Evolutionary conservation across 257 asterid species (phyloP).

Genomic region (Solanum clarkiae): DNA sequence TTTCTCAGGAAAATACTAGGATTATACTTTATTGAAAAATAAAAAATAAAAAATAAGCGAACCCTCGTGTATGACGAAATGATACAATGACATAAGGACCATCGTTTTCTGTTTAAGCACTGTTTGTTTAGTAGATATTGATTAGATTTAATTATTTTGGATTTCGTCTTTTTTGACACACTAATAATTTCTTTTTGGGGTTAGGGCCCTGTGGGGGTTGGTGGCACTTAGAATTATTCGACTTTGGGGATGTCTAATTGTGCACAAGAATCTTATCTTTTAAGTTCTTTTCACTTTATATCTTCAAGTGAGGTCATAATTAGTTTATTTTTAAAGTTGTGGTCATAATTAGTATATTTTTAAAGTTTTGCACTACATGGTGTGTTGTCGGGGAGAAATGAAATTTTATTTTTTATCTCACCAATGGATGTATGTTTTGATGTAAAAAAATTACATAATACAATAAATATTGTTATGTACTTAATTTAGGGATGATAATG

Average conservation of each 20-base stretch:
- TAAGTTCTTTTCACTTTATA: background rate
- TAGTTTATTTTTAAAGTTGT: background rate
- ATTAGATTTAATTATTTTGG: background rate
- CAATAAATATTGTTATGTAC: no score
- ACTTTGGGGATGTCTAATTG: background rate
- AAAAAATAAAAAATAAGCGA: background rate
- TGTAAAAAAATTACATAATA: no score
- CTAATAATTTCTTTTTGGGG: background rate
- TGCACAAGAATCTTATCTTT: background rate
- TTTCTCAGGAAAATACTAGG: background rate
- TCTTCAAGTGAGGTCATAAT: background rate
- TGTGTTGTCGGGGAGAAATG: background rate
- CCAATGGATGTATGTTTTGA: no score
- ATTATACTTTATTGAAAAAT: background rate
- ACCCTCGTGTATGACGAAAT: conserved; percentile 2
- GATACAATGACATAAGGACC: background rate
- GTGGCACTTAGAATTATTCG: background rate
- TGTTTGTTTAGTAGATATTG: background rate
- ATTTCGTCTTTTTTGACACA: background rate
- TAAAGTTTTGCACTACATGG: background rate
- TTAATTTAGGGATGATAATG: no score
- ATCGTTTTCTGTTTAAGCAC: background rate
- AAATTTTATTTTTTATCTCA: no score
- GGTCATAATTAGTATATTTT: background rate
- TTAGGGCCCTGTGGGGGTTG: background rate